Conservation (phyloP, 1,284 basidiomycete genomes). For the Ustilago curta region DNA sequence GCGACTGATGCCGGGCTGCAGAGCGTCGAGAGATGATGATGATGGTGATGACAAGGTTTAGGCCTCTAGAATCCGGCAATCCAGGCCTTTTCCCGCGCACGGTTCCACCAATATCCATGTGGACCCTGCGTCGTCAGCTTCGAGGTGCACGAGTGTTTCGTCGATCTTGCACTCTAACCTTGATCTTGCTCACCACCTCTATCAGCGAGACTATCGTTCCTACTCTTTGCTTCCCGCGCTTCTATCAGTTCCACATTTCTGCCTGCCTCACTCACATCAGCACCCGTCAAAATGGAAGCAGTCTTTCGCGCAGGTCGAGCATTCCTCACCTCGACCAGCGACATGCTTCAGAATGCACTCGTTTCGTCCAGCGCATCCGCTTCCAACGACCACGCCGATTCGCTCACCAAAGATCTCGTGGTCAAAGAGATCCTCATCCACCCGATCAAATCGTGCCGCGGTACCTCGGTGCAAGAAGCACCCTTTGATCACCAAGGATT, state of each 20-base stretch:
- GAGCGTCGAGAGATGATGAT: not conserved
- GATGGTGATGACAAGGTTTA: not conserved
- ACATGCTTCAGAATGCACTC: conserved; percentile 50
- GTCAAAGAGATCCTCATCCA: conserved; percentile 54
- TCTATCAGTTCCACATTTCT: not conserved
- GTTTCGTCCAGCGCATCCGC: conserved; percentile 26
- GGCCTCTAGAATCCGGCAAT: not conserved
- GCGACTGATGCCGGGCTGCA: not conserved
- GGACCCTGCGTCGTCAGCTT: conserved; percentile 1
- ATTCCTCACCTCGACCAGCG: conserved; percentile 36
- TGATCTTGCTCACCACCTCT: not conserved
- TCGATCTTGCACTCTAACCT: not conserved
- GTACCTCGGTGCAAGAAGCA: conserved; percentile 52
- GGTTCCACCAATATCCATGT: not conserved
- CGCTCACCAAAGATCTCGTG: conserved; percentile 44
- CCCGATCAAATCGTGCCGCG: conserved; percentile 65
- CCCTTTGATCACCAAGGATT: conserved; percentile 54
- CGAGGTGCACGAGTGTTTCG: not conserved
- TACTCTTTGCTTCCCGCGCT: not conserved
- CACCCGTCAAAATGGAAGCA: conserved; percentile 34
- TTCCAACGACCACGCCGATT: conserved; percentile 34
- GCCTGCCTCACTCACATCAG: not conserved
- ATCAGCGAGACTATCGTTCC: not conserved
- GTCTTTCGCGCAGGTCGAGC: conserved; percentile 27
- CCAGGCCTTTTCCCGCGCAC: not conserved